These are phyloP conservation scores for Elaeis guineensis DNA, from an alignment of 176 grass and related monocot genomes.

Conservation along the genomic window DNA sequence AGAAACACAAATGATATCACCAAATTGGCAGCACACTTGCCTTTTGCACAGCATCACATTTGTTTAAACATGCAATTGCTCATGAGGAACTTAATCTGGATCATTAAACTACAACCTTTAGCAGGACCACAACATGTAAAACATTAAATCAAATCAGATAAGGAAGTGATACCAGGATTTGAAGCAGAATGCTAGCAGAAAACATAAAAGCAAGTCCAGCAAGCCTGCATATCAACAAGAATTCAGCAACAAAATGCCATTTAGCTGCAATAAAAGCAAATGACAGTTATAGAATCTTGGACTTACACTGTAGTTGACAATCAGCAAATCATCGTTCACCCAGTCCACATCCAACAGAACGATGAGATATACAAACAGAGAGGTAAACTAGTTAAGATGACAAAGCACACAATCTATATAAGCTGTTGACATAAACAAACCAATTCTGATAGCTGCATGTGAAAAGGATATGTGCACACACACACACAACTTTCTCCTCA, in stretches of 20 bases:
- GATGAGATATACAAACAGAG: background rate
- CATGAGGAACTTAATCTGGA: no score
- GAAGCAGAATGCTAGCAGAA: constrained; percentile 81
- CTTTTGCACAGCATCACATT: no score
- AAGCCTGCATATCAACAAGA: constrained; percentile 42
- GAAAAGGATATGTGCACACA: no score
- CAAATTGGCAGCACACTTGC: no score
- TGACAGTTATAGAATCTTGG: background rate
- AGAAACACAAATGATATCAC: no score
- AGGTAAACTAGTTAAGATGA: background rate
- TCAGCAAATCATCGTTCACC: background rate
- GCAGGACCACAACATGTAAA: background rate
- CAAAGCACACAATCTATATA: background rate
- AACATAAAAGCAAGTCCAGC: constrained; percentile 97
- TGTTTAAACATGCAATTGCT: no score
- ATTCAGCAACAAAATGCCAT: background rate
- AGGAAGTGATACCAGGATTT: constrained; percentile 61
- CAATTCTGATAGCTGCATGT: no score
- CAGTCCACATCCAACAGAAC: background rate
- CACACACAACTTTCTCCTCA: no score
- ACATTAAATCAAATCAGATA: background rate
- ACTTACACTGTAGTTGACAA: constrained; percentile 17
- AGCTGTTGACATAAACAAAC: background rate
- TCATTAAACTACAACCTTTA: no score
- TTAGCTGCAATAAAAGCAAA: constrained; percentile 15